phyloP scores from a whole-genome alignment of 177 flowering plant species.

The Vitis hybrid region DNA sequence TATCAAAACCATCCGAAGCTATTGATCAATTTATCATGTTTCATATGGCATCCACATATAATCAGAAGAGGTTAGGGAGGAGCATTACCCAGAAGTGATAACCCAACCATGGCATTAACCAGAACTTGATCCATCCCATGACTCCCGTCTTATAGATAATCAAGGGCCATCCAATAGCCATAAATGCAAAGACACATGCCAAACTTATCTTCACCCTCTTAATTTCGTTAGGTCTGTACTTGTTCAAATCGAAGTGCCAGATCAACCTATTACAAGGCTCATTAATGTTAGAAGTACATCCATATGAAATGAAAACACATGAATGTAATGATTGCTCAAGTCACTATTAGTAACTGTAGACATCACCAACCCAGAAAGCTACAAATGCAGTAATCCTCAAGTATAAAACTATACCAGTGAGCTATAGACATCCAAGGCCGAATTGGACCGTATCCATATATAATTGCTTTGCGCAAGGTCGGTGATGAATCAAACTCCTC shows the following conservation, averaged over 20 bases:
- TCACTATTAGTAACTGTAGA: no score
- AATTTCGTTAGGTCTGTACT: conserved; percentile 80
- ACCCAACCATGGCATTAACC: conserved; percentile 97
- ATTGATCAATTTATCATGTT: no score
- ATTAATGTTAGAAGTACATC: conserved; percentile 1
- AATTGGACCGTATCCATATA: conserved; percentile 75
- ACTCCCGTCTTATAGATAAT: conserved; percentile 72
- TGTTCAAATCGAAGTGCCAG: conserved; percentile 82
- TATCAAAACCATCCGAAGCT: no score
- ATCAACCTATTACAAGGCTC: conserved; percentile 48
- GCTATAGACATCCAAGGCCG: conserved; percentile 91
- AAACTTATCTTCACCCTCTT: conserved; percentile 86
- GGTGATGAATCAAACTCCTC: conserved; percentile 63
- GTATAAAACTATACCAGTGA: conserved; percentile 59
- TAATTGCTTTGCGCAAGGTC: conserved; percentile 64
- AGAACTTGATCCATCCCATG: conserved; percentile 90
- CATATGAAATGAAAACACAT: neutral
- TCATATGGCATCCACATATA: no score
- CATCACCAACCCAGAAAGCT: no score
- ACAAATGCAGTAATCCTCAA: no score
- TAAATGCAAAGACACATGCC: conserved; percentile 85
- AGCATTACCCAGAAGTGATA: conserved; percentile 92
- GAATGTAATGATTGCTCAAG: neutral
- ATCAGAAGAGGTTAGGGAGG: conserved; percentile 7
- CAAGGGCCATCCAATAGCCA: conserved; percentile 89